These are phyloP conservation scores for Colletotrichum karsti DNA, from an alignment of 2,329 filamentous ascomycete species.

Conservation along the genomic window DNA sequence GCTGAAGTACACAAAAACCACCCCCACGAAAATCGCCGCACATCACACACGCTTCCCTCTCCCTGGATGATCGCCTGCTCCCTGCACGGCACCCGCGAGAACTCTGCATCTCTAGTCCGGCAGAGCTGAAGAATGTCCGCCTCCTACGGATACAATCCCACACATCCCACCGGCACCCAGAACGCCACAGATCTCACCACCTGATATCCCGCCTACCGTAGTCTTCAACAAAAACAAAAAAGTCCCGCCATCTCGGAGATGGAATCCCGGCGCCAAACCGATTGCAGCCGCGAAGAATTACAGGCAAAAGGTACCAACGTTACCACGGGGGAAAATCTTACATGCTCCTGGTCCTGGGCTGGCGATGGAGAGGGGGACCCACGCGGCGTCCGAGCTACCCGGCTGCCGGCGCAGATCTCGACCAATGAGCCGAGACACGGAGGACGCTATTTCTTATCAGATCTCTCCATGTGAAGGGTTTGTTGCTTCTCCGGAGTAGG, in stretches of 20 bases:
- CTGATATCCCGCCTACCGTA: neutral
- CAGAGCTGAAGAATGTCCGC: too few relatives aligned
- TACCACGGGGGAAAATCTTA: neutral
- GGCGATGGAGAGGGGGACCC: neutral
- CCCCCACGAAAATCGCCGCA: too few relatives aligned
- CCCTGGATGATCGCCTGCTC: too few relatives aligned
- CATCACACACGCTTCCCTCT: too few relatives aligned
- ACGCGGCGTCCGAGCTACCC: constrained; percentile 12
- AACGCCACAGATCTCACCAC: neutral
- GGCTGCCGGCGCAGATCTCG: neutral
- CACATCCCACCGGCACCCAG: neutral
- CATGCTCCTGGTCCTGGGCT: neutral
- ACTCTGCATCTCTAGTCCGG: too few relatives aligned
- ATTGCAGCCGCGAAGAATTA: neutral
- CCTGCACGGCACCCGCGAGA: too few relatives aligned
- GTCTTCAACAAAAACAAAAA: neutral
- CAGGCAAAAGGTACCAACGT: neutral
- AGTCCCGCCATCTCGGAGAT: neutral
- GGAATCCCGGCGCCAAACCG: neutral
- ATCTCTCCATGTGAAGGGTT: neutral
- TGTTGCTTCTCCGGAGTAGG: neutral
- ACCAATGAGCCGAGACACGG: neutral
- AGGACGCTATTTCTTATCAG: neutral
- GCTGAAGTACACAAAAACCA: too few relatives aligned
- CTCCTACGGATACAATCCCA: neutral